phyloP scores from a whole-genome alignment of 2,329 filamentous ascomycete species.

The Colletotrichum tropicicola region DNA sequence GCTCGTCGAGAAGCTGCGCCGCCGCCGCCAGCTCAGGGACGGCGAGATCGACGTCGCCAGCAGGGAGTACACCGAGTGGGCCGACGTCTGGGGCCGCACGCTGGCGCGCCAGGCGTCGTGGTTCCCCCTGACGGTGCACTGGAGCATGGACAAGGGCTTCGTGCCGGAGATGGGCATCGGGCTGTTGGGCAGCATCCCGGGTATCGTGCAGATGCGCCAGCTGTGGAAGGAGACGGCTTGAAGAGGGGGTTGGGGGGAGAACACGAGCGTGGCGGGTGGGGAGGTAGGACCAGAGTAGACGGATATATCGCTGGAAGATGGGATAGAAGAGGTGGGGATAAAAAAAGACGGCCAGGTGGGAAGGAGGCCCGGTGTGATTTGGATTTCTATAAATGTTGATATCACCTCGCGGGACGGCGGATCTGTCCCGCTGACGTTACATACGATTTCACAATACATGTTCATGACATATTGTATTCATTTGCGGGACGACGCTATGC shows the following conservation, averaged over 20 bases:
- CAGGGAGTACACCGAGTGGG: conserved; percentile 56
- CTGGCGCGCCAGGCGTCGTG: conserved; percentile 77
- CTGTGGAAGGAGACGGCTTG: conserved; percentile 52
- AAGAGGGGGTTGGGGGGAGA: neutral
- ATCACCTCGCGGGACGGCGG: neutral
- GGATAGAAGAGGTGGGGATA: neutral
- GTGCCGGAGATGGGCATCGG: conserved; percentile 52
- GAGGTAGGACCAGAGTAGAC: neutral
- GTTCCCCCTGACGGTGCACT: conserved; percentile 86
- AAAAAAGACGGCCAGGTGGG: neutral
- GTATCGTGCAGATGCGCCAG: conserved; percentile 53
- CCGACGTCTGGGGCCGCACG: conserved; percentile 68
- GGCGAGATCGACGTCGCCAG: conserved; percentile 42
- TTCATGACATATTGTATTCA: conserved; percentile 16
- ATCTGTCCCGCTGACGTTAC: neutral
- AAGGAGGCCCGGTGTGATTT: neutral
- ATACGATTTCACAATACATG: conserved; percentile 4
- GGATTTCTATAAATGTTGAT: conserved; percentile 1
- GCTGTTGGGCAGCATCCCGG: conserved; percentile 54
- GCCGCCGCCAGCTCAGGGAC: conserved; percentile 35
- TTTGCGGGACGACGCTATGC: too few species aligned
- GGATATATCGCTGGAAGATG: neutral
- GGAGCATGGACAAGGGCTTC: conserved; percentile 74
- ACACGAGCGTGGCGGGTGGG: neutral
- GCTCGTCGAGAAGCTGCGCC: conserved; percentile 52